phyloP scores from a whole-genome alignment of 352 stramenopile species.

The Saprolegnia parasitica region DNA sequence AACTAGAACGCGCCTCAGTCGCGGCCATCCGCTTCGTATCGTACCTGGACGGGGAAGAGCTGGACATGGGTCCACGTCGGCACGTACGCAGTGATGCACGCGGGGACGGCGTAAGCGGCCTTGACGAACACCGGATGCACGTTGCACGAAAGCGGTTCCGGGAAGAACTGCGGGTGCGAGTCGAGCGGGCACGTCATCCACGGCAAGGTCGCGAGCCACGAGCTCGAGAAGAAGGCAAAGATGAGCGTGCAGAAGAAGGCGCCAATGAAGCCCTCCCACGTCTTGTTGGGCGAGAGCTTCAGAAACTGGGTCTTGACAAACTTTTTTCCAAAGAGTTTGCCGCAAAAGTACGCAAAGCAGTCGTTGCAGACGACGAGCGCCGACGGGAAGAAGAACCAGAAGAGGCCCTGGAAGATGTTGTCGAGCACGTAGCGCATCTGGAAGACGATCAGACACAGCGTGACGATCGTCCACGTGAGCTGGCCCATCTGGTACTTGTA shows the following conservation, averaged over 20 bases:
- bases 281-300: conserved; percentile 98
- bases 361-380: conserved; percentile 95
- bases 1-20: conserved; percentile 69
- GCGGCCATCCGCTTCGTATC: background rate
- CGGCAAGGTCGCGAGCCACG: conserved; percentile 86
- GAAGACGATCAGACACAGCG: conserved; percentile 92
- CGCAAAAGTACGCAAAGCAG: conserved; percentile 93
- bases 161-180: conserved; percentile 64
- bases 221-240: conserved; percentile 89
- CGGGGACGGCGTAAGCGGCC: conserved; percentile 59
- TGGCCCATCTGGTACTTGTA: conserved; percentile 97
- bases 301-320: conserved; percentile 91
- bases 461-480: conserved; percentile 95
- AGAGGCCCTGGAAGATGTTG: conserved; percentile 95
- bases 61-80: conserved; percentile 59
- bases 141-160: conserved; percentile 60
- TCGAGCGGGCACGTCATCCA: conserved; percentile 94
- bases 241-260: conserved; percentile 95
- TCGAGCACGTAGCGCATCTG: conserved; percentile 96
- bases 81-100: conserved; percentile 75
- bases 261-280: conserved; percentile 98
- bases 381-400: conserved; percentile 94
- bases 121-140: conserved; percentile 57
- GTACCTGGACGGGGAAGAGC: conserved; percentile 80
- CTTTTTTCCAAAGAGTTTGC: conserved; percentile 78